Conservation (phyloP, 1,284 basidiomycete species). For the Amylostereum areolatum region DNA sequence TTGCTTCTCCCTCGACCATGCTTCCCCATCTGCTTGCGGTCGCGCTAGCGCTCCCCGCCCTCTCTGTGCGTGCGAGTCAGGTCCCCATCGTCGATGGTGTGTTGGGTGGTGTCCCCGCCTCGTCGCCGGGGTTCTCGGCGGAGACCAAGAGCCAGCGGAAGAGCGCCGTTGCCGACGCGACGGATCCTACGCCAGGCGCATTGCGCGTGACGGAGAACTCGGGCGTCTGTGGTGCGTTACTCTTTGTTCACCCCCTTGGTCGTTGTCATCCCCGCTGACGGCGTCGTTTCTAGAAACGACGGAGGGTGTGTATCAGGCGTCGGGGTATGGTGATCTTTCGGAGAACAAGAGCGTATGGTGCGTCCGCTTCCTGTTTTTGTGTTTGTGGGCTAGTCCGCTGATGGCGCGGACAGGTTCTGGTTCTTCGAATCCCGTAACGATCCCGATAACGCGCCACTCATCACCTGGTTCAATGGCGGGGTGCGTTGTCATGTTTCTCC, state of each 20-base stretch:
- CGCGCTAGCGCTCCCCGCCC: slow-evolving; percentile 9
- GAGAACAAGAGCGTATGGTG: slow-evolving; percentile 51
- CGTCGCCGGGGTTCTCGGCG: neutral
- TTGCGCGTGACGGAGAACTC: slow-evolving; percentile 49
- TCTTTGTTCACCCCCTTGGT: neutral
- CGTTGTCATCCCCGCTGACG: slow-evolving; percentile 4
- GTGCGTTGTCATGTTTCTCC: slow-evolving; percentile 27
- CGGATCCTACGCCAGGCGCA: slow-evolving; percentile 34
- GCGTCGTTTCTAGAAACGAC: slow-evolving; percentile 39
- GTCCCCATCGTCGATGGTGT: slow-evolving; percentile 41
- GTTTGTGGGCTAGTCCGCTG: slow-evolving; percentile 9
- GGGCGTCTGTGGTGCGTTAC: slow-evolving; percentile 39
- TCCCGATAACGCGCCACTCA: slow-evolving; percentile 49
- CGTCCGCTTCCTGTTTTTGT: neutral
- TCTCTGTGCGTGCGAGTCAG: slow-evolving; percentile 23
- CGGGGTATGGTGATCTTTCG: slow-evolving; percentile 54
- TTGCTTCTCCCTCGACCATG: slow-evolving; percentile 3
- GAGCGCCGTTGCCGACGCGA: neutral
- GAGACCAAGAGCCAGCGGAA: neutral
- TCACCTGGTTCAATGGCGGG: slow-evolving; percentile 63
- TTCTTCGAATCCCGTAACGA: slow-evolving; percentile 59
- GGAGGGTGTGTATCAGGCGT: slow-evolving; percentile 49
- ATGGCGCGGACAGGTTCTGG: slow-evolving; percentile 46
- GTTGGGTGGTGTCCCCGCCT: slow-evolving; percentile 33
- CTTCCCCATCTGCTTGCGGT: slow-evolving; percentile 9